phyloP scores from a whole-genome alignment of 2,329 filamentous ascomycete genomes.

The Ilyonectria mors-panacis region DNA sequence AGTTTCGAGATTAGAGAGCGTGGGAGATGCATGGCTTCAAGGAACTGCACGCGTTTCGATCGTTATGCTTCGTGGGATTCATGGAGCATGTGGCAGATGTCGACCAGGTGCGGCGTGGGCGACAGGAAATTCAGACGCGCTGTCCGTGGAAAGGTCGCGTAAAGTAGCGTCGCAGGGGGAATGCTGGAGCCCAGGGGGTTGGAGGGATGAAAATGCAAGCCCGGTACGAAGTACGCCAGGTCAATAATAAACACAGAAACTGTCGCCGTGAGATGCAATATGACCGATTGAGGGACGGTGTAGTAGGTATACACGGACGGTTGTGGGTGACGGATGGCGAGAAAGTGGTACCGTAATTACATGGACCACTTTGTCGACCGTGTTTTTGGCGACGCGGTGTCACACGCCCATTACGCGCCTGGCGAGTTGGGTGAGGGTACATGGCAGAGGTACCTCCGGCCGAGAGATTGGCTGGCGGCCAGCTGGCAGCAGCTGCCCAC shows the following conservation, averaged over 20 bases:
- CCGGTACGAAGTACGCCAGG: conserved; percentile 10
- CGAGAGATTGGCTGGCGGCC: neutral
- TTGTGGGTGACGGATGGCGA: conserved; percentile 2
- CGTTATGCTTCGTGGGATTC: conserved; percentile 42
- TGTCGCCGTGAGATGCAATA: conserved; percentile 22
- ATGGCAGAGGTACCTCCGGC: neutral
- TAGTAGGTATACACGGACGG: conserved; percentile 16
- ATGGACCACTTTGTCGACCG: conserved; percentile 43
- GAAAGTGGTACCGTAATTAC: conserved; percentile 20
- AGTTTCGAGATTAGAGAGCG: conserved; percentile 90
- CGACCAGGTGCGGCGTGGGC: conserved; percentile 22
- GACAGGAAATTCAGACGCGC: conserved; percentile 36
- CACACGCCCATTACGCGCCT: conserved; percentile 43
- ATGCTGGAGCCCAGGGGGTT: neutral
- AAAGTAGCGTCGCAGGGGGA: conserved; percentile 30
- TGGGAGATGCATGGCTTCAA: conserved; percentile 87
- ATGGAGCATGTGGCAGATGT: conserved; percentile 42
- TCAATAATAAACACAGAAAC: conserved; percentile 8
- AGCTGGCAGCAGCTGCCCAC: neutral
- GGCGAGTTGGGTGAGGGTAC: conserved; percentile 33
- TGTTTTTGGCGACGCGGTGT: conserved; percentile 51
- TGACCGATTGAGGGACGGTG: conserved; percentile 14
- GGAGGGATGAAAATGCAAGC: neutral
- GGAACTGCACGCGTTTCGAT: conserved; percentile 29
- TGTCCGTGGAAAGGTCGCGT: conserved; percentile 34